A percentile compares a stretch with the other conserved stretches of the same genome.
Conservation (phyloP, 2,329 filamentous ascomycete genomes). For the Talaromyces verruculosus region DNA sequence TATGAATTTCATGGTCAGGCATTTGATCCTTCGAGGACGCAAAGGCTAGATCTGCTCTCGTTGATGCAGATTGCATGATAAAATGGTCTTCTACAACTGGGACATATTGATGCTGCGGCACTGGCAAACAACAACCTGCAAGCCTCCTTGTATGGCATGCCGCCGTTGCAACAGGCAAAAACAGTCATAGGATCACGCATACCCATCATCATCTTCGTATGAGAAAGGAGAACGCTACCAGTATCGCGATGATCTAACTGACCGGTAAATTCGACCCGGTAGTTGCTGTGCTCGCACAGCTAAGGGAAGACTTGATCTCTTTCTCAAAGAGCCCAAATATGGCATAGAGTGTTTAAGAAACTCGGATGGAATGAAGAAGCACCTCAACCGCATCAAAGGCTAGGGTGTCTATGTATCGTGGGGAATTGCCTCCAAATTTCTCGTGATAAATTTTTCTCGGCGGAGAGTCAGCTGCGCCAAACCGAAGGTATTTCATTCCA, state of each 20-base stretch:
- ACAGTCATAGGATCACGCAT: conserved; percentile 4
- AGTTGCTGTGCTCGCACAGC: too few species aligned
- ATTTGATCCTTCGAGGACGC: background rate
- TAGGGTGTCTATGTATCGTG: background rate
- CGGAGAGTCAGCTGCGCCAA: too few species aligned
- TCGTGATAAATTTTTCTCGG: too few species aligned
- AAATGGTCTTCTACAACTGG: too few species aligned
- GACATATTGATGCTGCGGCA: too few species aligned
- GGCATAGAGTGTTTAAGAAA: too few species aligned
- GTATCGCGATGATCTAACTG: conserved; percentile 5
- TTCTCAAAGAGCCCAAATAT: too few species aligned
- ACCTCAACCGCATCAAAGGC: background rate
- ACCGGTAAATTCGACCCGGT: conserved; percentile 8
- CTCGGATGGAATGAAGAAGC: too few species aligned
- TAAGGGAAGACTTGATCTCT: too few species aligned
- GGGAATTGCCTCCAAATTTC: too few species aligned
- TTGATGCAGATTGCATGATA: too few species aligned
- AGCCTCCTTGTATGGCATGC: conserved; percentile 12
- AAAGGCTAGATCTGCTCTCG: background rate
- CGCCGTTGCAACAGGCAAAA: conserved; percentile 7
- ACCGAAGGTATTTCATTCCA: too few species aligned
- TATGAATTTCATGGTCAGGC: background rate
- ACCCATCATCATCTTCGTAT: background rate
- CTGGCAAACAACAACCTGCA: background rate
- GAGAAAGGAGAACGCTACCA: background rate